phyloP scores from a whole-genome alignment of 164 flowering plant species.

The Vitis riparia region DNA sequence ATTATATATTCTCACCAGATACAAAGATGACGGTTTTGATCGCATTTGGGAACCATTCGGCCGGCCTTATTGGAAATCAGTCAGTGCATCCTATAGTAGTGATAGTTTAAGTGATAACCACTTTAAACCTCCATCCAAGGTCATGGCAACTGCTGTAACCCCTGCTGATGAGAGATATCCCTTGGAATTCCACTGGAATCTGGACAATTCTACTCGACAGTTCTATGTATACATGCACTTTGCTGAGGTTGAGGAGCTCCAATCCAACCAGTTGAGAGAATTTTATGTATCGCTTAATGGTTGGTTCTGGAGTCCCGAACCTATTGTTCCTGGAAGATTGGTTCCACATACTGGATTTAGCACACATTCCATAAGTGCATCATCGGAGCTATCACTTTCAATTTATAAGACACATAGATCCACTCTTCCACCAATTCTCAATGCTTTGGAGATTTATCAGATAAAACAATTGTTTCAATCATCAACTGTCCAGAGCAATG shows the following conservation, averaged over 20 bases:
- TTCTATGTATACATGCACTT: constrained; percentile 34
- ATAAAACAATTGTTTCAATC: constrained; percentile 8
- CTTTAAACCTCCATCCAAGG: constrained; percentile 22
- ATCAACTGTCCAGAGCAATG: constrained; percentile 21
- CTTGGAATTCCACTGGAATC: constrained; percentile 7
- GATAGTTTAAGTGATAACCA: background rate
- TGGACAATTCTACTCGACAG: background rate
- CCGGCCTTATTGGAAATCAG: too few species aligned
- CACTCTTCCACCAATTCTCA: constrained; percentile 35
- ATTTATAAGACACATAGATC: constrained; percentile 1
- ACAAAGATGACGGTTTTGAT: too few species aligned
- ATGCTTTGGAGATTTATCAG: constrained; percentile 32
- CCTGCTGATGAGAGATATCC: constrained; percentile 11
- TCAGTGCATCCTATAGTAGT: background rate
- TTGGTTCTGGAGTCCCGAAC: background rate
- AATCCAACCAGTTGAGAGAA: constrained; percentile 23
- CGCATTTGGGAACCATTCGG: too few species aligned
- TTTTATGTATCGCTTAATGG: constrained; percentile 27
- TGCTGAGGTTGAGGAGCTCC: constrained; percentile 27
- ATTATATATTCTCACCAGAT: too few species aligned
- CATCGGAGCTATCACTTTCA: background rate
- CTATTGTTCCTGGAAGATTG: constrained; percentile 8
- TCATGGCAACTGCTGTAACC: constrained; percentile 30
- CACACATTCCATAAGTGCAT: background rate
- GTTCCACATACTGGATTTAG: background rate